Conservation (phyloP, 306 rosid species). For the Datisca glomerata region DNA sequence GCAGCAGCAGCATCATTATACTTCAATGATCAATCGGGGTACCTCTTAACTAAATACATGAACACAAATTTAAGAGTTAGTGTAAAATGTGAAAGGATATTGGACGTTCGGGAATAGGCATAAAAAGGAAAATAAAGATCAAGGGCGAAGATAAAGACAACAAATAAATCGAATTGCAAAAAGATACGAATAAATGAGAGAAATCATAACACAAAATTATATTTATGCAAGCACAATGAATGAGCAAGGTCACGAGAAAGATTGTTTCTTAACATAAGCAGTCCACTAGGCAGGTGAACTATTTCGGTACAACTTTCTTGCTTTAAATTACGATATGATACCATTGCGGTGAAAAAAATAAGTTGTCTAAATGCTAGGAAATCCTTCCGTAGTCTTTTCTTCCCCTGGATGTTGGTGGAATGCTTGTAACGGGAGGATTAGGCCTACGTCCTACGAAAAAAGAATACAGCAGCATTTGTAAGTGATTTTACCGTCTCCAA, state of each 20-base stretch:
- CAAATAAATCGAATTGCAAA: constrained; percentile 29
- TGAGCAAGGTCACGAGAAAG: constrained; percentile 32
- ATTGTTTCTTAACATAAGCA: constrained; percentile 16
- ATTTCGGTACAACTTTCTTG: constrained; percentile 24
- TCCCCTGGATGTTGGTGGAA: constrained; percentile 71
- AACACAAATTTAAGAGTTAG: no score
- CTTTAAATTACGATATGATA: constrained; percentile 23
- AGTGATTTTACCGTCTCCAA: no score
- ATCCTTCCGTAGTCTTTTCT: constrained; percentile 90
- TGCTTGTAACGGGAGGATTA: constrained; percentile 63
- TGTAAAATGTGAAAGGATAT: no score
- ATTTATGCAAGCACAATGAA: constrained; percentile 53
- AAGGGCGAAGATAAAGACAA: constrained; percentile 17
- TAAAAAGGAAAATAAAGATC: not conserved
- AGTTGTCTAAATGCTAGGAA: constrained; percentile 31
- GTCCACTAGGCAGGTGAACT: constrained; percentile 32
- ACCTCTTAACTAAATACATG: no score
- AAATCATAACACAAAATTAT: constrained; percentile 42
- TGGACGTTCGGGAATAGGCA: no score
- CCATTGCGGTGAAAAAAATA: constrained; percentile 10
- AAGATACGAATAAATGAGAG: not conserved
- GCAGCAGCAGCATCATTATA: no score
- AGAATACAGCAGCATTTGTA: not conserved
- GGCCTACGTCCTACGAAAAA: constrained; percentile 62
- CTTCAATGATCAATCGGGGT: no score